These are phyloP conservation scores for Paraurostyla sp. DNA, from an alignment of 73 alveolate species.

Conservation along the genomic window DNA sequence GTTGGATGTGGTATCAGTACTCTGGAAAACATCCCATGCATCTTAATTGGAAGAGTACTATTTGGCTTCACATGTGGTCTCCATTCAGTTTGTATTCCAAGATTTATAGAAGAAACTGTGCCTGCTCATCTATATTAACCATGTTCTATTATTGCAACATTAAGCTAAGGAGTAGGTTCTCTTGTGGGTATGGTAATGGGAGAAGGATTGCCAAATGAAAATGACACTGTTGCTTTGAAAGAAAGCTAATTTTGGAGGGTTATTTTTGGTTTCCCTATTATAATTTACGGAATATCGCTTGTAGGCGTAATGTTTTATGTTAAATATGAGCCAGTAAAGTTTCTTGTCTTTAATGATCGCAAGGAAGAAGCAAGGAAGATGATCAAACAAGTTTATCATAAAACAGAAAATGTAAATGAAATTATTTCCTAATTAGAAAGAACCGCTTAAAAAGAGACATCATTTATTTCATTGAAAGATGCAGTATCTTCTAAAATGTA, in stretches of 20 bases:
- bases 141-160: background rate
- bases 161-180: background rate
- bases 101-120: constrained; percentile 50
- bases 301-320: background rate
- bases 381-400: constrained; percentile 5
- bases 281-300: background rate
- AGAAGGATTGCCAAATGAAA: constrained; percentile 17
- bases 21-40: background rate
- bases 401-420: background rate
- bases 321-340: constrained; percentile 4
- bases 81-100: background rate
- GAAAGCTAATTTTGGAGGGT: constrained; percentile 23
- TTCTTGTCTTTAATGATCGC: background rate
- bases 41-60: constrained; percentile 15
- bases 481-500: background rate
- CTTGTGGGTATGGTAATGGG: constrained; percentile 15
- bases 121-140: background rate
- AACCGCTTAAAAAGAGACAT: constrained; percentile 5
- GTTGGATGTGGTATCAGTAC: background rate
- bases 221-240: background rate
- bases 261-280: constrained; percentile 41
- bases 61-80: constrained; percentile 29
- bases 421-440: background rate
- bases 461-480: background rate
- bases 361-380: constrained; percentile 6